phyloP scores from a whole-genome alignment of 2,329 filamentous ascomycete genomes.

The Colletotrichum sp. region DNA sequence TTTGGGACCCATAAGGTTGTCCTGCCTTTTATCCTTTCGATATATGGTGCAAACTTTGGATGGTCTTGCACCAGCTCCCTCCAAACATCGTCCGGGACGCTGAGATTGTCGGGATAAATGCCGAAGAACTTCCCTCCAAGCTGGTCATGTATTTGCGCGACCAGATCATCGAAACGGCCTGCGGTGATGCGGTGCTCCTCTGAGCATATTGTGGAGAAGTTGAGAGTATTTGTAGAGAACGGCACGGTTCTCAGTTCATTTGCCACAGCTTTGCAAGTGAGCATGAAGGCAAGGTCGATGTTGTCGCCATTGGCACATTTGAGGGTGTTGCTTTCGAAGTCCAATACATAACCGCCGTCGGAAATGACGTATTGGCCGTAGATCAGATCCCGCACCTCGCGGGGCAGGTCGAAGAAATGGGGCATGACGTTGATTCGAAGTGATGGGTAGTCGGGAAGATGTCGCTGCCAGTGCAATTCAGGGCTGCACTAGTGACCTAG shows the following conservation, averaged over 20 bases:
- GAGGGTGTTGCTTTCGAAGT: not conserved
- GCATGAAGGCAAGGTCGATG: not conserved
- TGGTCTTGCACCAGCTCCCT: not conserved
- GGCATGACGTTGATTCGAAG: not conserved
- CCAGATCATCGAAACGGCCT: not conserved
- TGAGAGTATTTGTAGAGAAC: not conserved
- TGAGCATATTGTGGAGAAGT: accelerated
- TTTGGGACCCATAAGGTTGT: not conserved
- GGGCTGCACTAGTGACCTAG: not conserved
- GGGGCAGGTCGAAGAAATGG: not conserved
- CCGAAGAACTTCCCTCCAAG: accelerated
- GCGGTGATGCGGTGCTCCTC: not conserved
- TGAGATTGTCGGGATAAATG: not conserved
- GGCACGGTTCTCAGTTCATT: not conserved
- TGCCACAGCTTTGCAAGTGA: not conserved
- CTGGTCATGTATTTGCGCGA: too few relatives aligned
- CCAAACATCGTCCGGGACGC: not conserved
- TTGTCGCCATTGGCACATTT: not conserved
- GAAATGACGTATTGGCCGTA: not conserved
- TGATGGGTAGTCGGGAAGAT: not conserved
- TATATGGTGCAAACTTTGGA: not conserved
- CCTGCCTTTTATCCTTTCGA: not conserved
- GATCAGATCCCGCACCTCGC: not conserved
- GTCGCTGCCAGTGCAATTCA: not conserved
- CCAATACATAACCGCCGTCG: not conserved